Percentiles rank a stretch among this genome's conserved stretches.
Evolutionary conservation across 2,329 filamentous ascomycete genomes (phyloP).

Genomic region (Fusarium verticillioides): DNA sequence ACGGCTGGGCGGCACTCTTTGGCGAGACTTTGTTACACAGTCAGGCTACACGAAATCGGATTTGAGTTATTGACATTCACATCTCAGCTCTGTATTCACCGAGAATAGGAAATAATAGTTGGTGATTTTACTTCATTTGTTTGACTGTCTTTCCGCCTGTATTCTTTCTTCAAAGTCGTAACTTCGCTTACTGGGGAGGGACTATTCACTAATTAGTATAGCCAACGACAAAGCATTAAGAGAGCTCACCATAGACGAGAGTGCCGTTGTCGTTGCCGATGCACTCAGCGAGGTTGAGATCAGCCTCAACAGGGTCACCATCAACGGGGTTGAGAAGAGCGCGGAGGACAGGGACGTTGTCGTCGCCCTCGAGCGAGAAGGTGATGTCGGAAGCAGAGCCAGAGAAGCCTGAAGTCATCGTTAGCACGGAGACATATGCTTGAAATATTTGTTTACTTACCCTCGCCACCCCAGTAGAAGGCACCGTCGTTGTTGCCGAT

Average conservation of each 20-base stretch:
- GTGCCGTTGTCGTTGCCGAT: slow-evolving; percentile 64
- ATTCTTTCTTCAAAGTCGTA: background rate
- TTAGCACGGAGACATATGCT: background rate
- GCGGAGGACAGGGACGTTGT: slow-evolving; percentile 62
- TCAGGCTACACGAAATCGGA: accelerated
- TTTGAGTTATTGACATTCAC: background rate
- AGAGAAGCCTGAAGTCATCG: slow-evolving; percentile 52
- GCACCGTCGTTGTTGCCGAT: slow-evolving; percentile 64
- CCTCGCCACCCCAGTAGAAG: slow-evolving; percentile 58
- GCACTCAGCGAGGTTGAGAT: slow-evolving; percentile 67
- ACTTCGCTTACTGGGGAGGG: background rate
- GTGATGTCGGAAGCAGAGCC: slow-evolving; percentile 58
- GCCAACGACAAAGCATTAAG: no score
- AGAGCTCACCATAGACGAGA: slow-evolving; percentile 27
- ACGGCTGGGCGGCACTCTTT: accelerated
- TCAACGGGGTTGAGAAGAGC: slow-evolving; percentile 57
- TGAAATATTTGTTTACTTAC: slow-evolving; percentile 17
- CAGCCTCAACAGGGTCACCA: slow-evolving; percentile 53
- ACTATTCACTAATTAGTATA: background rate
- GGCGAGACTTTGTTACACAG: background rate
- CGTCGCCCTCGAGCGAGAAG: slow-evolving; percentile 63
- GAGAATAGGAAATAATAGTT: accelerated
- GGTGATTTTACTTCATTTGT: slow-evolving; percentile 11
- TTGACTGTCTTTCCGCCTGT: background rate
- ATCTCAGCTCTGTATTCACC: background rate